Evolutionary conservation across 495 filamentous ascomycete species (phyloP), one percentile per base, ranked within the genome.

Genomic region (Xylaria castorea): DNA sequence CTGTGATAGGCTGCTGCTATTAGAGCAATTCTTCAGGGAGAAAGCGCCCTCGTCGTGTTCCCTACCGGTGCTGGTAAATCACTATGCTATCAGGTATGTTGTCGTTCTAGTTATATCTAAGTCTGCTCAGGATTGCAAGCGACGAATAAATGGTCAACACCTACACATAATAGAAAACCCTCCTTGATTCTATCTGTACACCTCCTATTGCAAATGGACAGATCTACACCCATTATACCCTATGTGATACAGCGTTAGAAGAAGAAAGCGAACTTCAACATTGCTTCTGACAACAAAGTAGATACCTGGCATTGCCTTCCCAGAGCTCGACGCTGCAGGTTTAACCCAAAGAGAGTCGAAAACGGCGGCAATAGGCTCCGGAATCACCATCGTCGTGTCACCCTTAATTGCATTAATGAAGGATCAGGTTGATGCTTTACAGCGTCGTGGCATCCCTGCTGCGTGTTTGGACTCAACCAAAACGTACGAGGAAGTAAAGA

Each of bases 51-150:
- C 8, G 86, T 87, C 6, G 75, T 91, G 22, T 91, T 90, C 70
- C 89, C 89, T 1, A 90, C 89, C 7, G 89, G 87, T 36, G 88
- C 87, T 11, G 88, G 88, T 9, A 90, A 89, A 75, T 89, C 86
- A 44, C 78, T 89, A 1, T 85, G 86, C 51, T 89, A 87, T 66
- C 88, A 83, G 66, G 80, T 81, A 51, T 30, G 53, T 46, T 20
- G 44, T 4, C 32, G n/a, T 20, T 27, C 7, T 9, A 44, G 30
- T 22, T 2, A 25, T 8, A 27, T 32, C 25, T 18, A 8, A 9
- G n/a, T 20, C 18, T 11, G 4, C 32, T 38, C 18, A 2, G 9
- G 18, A n/a, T 38, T 18, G 9, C 5, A 34, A 22, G 60, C 2
- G 4, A 25, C n/a, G 2, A 34, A 5, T n/a, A 42, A 22, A 40